phyloP scores from a whole-genome alignment of 2,329 filamentous ascomycete species.

The Nemania diffusa region DNA sequence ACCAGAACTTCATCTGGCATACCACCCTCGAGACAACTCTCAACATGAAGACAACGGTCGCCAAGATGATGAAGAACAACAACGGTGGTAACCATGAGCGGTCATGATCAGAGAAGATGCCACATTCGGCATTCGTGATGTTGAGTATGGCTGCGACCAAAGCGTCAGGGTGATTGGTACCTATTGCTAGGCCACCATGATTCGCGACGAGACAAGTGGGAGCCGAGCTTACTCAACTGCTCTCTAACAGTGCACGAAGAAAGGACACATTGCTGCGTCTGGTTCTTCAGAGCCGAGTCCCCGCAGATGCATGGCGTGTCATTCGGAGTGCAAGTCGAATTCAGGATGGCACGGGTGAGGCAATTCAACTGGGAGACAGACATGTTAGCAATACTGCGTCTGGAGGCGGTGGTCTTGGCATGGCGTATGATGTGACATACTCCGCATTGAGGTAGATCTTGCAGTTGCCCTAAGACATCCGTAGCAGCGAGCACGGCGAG shows the following conservation, averaged over 20 bases:
- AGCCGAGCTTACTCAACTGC: neutral
- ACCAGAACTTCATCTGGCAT: conserved; percentile 4
- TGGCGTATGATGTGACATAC: neutral
- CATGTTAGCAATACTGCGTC: neutral
- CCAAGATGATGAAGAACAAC: neutral
- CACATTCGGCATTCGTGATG: neutral
- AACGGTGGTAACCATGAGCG: neutral
- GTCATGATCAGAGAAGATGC: neutral
- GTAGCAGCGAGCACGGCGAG: no score
- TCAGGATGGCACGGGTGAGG: neutral
- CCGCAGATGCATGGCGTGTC: neutral
- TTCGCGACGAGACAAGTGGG: neutral
- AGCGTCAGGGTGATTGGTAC: no score
- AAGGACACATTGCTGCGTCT: neutral
- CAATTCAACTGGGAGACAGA: neutral
- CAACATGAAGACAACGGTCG: neutral
- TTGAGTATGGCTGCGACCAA: neutral
- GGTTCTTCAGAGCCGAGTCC: neutral
- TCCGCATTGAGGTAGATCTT: neutral
- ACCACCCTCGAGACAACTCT: neutral
- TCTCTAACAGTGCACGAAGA: neutral
- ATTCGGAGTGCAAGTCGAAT: neutral
- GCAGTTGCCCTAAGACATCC: no score
- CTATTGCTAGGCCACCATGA: no score
- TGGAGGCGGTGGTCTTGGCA: neutral